Conservation (phyloP, 2,329 filamentous ascomycete genomes). For the Fulvia fulva region DNA sequence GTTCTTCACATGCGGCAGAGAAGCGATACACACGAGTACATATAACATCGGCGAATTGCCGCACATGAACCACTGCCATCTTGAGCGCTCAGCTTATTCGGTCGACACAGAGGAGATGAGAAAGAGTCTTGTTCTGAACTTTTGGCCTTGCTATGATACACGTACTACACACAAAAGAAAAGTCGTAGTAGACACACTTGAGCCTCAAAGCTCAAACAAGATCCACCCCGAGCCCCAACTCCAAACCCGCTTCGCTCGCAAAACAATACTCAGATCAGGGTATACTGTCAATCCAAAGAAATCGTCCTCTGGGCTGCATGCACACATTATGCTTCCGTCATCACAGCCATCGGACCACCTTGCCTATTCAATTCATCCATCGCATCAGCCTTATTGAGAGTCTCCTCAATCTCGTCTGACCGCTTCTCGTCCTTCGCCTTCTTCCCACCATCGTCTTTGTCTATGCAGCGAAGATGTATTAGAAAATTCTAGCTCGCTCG, state of each 20-base stretch:
- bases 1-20: too few species aligned
- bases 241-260: background rate
- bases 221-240: background rate
- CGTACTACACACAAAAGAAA: slow-evolving; percentile 1
- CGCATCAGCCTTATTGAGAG: background rate
- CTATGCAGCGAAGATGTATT: slow-evolving; percentile 6
- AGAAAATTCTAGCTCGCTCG: slow-evolving; percentile 6
- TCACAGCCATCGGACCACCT: background rate
- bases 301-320: background rate
- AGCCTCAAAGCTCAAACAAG: background rate
- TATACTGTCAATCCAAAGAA: background rate
- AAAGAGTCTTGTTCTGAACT: background rate
- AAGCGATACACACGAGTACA: too few species aligned
- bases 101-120: background rate
- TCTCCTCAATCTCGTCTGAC: background rate
- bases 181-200: background rate
- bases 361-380: background rate
- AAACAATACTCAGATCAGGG: background rate
- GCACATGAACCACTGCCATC: too few species aligned
- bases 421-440: background rate
- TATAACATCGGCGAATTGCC: too few species aligned
- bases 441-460: background rate
- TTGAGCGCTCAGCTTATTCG: too few species aligned
- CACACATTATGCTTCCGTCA: background rate
- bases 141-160: background rate